Conservation (phyloP, 1,284 basidiomycete species). For the Xerocomus minutiporus region DNA sequence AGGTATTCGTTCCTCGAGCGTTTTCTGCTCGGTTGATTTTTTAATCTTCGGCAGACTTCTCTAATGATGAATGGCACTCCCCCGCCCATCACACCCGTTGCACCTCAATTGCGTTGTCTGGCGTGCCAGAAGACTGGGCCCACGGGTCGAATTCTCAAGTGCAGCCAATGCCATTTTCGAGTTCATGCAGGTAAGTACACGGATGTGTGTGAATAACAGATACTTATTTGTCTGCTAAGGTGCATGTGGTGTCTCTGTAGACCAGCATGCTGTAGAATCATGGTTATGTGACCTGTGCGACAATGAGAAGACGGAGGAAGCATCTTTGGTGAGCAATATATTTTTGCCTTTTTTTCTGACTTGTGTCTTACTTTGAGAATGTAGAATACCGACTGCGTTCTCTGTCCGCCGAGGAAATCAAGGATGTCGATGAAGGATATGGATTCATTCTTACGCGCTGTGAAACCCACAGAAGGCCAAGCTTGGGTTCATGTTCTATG, state of each 20-base stretch:
- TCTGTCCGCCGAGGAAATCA: conserved; percentile 65
- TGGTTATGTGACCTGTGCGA: conserved; percentile 86
- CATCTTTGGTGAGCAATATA: conserved; percentile 56
- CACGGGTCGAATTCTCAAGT: conserved; percentile 71
- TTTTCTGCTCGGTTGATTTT: neutral
- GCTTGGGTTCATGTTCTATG: conserved; percentile 92
- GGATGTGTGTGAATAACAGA: neutral
- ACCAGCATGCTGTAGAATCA: conserved; percentile 55
- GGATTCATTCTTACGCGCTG: conserved; percentile 74
- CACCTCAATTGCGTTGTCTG: conserved; percentile 66
- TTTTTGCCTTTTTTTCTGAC: neutral
- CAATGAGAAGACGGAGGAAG: conserved; percentile 75
- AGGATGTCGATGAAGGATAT: conserved; percentile 44
- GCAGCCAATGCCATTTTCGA: conserved; percentile 72
- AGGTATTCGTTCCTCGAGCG: conserved; percentile 41
- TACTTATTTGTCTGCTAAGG: conserved; percentile 34
- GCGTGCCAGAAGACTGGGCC: conserved; percentile 75
- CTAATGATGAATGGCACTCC: conserved; percentile 48
- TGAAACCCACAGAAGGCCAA: conserved; percentile 92
- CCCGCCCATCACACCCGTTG: conserved; percentile 43
- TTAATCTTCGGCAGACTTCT: conserved; percentile 43
- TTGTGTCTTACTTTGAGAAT: conserved; percentile 6
- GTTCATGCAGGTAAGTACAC: conserved; percentile 61
- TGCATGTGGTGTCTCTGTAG: conserved; percentile 64
- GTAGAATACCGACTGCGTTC: conserved; percentile 68